phyloP scores from a whole-genome alignment of 1,139 yeast species.

The Yamadazyma atmosphaerica region DNA sequence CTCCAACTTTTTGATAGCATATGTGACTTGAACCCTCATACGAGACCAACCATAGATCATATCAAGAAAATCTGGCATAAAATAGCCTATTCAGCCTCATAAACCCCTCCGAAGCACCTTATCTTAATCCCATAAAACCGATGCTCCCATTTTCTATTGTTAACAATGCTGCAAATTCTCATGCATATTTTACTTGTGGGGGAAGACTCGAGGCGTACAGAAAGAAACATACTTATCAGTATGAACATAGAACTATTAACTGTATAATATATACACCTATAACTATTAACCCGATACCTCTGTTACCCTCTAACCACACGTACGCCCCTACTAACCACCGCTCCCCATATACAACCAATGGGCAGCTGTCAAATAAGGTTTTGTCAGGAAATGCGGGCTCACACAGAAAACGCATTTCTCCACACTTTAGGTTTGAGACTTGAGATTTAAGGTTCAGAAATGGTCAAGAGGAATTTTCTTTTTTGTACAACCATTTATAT shows the following conservation, averaged over 20 bases:
- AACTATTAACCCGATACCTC: no score
- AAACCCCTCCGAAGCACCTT: no score
- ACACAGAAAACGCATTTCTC: not conserved
- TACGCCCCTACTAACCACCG: no score
- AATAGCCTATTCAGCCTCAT: not conserved
- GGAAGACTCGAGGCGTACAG: no score
- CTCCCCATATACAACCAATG: no score
- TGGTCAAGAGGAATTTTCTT: not conserved
- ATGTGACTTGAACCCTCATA: conserved; percentile 24
- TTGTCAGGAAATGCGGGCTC: not conserved
- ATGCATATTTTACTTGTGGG: not conserved
- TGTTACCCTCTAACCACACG: no score
- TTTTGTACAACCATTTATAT: not conserved
- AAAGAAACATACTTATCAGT: no score
- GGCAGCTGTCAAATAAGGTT: not conserved
- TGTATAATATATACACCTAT: no score
- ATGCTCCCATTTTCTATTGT: no score
- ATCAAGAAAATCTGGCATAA: conserved; percentile 4
- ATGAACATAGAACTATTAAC: no score
- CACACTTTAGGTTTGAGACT: not conserved
- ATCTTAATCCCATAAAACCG: no score
- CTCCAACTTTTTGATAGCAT: conserved; percentile 12
- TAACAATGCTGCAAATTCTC: not conserved
- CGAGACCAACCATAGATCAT: conserved; percentile 19
- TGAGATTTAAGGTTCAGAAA: not conserved